These are phyloP conservation scores for Diaporthe caulivora DNA, from an alignment of 2,329 filamentous ascomycete genomes.

Conservation along the genomic window DNA sequence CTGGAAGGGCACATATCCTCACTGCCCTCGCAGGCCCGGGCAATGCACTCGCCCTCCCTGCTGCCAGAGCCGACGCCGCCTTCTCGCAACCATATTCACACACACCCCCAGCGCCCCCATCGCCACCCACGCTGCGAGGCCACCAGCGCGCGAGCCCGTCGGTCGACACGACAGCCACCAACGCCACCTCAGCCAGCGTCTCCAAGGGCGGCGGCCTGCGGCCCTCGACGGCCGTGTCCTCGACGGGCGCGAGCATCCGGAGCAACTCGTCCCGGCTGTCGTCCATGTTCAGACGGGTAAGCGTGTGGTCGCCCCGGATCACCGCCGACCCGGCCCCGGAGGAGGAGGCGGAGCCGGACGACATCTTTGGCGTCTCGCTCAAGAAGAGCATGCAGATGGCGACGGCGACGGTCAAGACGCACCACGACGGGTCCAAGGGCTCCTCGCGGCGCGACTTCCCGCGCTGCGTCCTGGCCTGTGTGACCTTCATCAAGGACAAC, in stretches of 20 bases:
- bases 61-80: not conserved
- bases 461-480: slow-evolving; percentile 56
- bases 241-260: slow-evolving; percentile 34
- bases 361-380: slow-evolving; percentile 56
- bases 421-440: slow-evolving; percentile 51
- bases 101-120: not conserved
- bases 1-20: slow-evolving; percentile 4
- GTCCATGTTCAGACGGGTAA: slow-evolving; percentile 49
- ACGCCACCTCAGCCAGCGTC: not conserved
- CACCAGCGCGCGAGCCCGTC: slow-evolving; percentile 17
- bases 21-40: slow-evolving; percentile 5
- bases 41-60: not conserved
- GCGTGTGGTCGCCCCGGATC: slow-evolving; percentile 44
- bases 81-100: not conserved
- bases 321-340: slow-evolving; percentile 45
- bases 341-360: slow-evolving; percentile 45
- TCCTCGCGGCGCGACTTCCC: slow-evolving; percentile 56
- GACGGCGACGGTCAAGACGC: slow-evolving; percentile 53
- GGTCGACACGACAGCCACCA: slow-evolving; percentile 21
- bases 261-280: slow-evolving; percentile 45
- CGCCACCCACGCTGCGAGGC: not conserved
- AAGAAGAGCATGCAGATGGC: slow-evolving; percentile 55
- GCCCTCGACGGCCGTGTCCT: slow-evolving; percentile 15
- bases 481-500: slow-evolving; percentile 51
- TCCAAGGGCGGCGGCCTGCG: not conserved